Percentiles rank a stretch among this genome's conserved stretches.
These are phyloP conservation scores for Nigrospora osmanthi DNA, from an alignment of 2,329 filamentous ascomycete genomes.

Conservation along the genomic window DNA sequence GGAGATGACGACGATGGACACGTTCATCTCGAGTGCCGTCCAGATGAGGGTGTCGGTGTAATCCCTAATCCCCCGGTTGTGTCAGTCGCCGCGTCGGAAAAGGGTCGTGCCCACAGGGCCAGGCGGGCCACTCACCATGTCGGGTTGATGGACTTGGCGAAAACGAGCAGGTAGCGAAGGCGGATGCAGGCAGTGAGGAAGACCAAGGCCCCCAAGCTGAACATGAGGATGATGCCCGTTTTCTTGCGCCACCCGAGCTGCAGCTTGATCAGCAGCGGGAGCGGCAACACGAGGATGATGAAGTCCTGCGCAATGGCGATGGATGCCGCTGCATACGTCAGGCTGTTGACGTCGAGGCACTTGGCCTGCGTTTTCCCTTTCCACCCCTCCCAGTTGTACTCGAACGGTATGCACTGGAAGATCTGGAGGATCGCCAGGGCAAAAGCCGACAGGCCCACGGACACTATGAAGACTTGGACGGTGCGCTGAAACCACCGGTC, in stretches of 20 bases:
- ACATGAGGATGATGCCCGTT: conserved; percentile 24
- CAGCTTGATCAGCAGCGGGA: conserved; percentile 22
- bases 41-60: conserved; percentile 29
- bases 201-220: conserved; percentile 28
- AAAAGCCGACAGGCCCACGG: conserved; percentile 15
- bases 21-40: conserved; percentile 32
- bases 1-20: conserved; percentile 32
- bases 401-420: conserved; percentile 27
- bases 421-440: conserved; percentile 23
- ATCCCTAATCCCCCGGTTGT: conserved; percentile 3
- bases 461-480: conserved; percentile 14
- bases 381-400: conserved; percentile 24
- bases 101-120: too few species aligned
- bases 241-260: conserved; percentile 17
- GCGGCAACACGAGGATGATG: conserved; percentile 23
- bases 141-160: conserved; percentile 24
- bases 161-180: conserved; percentile 23
- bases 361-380: conserved; percentile 14
- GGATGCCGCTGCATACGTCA: conserved; percentile 19
- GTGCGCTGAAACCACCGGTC: conserved; percentile 17
- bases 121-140: conserved; percentile 3
- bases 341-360: conserved; percentile 23
- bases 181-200: conserved; percentile 26
- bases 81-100: too few species aligned
- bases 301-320: conserved; percentile 26